Evolutionary conservation across 331 rosid species (phyloP).

Genomic region (Malus hybrid): DNA sequence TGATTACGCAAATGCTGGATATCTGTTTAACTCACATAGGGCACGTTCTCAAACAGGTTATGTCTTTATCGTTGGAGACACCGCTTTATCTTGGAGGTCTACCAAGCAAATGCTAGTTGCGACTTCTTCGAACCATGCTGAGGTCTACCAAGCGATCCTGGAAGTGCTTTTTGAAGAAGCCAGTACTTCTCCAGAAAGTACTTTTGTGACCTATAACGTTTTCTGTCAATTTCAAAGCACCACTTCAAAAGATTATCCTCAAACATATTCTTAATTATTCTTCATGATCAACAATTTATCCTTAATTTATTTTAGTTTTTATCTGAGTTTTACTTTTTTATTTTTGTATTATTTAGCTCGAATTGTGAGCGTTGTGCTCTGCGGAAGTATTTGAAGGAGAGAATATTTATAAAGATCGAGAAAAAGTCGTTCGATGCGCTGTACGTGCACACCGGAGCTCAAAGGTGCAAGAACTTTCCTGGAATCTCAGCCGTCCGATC

Average conservation of each 20-base stretch:
- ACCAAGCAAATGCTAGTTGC: too few relatives aligned
- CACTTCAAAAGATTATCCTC: background rate
- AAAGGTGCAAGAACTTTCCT: too few relatives aligned
- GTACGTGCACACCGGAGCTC: constrained; percentile 33
- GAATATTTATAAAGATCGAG: constrained; percentile 50
- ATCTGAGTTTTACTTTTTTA: background rate
- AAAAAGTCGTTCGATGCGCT: constrained; percentile 55
- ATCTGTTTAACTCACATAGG: too few relatives aligned
- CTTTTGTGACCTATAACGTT: too few relatives aligned
- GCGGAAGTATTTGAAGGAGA: constrained; percentile 62
- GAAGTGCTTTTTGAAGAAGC: too few relatives aligned
- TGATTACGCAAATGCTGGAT: too few relatives aligned
- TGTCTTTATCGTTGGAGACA: too few relatives aligned
- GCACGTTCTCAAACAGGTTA: too few relatives aligned
- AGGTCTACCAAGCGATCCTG: background rate
- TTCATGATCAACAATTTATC: background rate
- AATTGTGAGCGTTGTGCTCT: constrained; percentile 46
- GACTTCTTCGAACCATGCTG: too few relatives aligned
- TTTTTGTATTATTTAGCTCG: constrained; percentile 39
- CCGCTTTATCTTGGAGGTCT: too few relatives aligned
- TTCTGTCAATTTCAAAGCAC: too few relatives aligned
- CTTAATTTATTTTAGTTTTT: background rate
- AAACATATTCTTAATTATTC: background rate
- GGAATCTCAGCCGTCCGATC: too few relatives aligned
- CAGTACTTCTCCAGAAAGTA: background rate